phyloP scores from a whole-genome alignment of 2,329 filamentous ascomycete species.

The Neofusicoccum laricinum region DNA sequence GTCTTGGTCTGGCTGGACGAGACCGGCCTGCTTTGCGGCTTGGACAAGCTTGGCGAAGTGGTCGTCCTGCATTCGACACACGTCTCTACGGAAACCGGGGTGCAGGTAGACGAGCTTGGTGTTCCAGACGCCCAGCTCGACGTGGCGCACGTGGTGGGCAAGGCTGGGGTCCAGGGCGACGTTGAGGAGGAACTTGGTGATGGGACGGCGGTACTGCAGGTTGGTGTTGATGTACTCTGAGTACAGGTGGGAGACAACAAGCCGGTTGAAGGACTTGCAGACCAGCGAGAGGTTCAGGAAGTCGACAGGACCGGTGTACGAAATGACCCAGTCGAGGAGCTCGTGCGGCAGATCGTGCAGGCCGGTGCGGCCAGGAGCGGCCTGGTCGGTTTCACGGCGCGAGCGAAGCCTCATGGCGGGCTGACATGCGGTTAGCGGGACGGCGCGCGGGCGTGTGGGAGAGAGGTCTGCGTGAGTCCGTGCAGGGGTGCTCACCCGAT shows the following conservation, averaged over 20 bases:
- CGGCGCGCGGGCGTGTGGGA: background rate
- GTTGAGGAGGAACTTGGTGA: background rate
- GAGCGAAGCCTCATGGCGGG: background rate
- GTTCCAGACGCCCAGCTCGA: slow-evolving; percentile 12
- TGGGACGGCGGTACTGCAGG: background rate
- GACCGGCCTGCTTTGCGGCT: background rate
- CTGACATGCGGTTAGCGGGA: background rate
- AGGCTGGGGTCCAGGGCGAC: background rate
- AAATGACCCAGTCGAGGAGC: slow-evolving; percentile 7
- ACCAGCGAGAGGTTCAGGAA: slow-evolving; percentile 13
- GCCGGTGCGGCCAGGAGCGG: background rate
- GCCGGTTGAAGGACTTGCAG: slow-evolving; percentile 2
- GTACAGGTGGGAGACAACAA: background rate
- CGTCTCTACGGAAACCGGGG: background rate
- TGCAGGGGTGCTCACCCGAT: background rate
- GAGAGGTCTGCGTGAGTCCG: background rate
- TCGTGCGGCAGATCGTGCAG: slow-evolving; percentile 9
- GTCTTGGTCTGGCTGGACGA: background rate
- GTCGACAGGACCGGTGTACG: background rate
- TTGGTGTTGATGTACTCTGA: slow-evolving; percentile 12
- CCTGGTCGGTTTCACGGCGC: background rate
- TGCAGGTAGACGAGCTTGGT: background rate
- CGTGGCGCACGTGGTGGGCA: background rate
- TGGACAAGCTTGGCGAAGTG: background rate
- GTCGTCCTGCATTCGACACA: background rate